These are phyloP conservation scores for Kondoa subrosea DNA, from an alignment of 768 basidiomycete genomes.

Conservation along the genomic window DNA sequence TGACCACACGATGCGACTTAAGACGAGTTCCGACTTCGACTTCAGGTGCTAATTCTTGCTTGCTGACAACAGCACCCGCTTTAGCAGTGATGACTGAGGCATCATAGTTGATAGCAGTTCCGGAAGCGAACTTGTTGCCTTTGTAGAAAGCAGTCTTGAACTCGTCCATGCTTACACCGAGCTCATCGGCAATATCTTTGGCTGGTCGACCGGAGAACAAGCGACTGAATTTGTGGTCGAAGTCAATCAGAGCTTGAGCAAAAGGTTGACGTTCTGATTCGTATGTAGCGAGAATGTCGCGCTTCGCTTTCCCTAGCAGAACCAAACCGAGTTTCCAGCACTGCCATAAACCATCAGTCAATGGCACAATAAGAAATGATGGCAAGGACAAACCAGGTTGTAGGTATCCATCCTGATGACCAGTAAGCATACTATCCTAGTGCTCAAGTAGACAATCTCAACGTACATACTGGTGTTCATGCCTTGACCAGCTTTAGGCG, in stretches of 20 bases:
- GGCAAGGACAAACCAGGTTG: slow-evolving; percentile 21
- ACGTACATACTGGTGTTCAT: no score
- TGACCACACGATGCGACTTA: slow-evolving; percentile 25
- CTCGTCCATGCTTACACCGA: slow-evolving; percentile 22
- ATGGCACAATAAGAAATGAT: slow-evolving; percentile 7
- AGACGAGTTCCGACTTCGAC: slow-evolving; percentile 25
- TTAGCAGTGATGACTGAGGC: slow-evolving; percentile 22
- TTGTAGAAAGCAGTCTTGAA: slow-evolving; percentile 21
- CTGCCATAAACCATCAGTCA: not conserved
- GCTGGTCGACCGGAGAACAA: slow-evolving; percentile 55
- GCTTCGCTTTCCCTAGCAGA: slow-evolving; percentile 23
- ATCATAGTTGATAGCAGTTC: slow-evolving; percentile 26
- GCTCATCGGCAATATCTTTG: slow-evolving; percentile 29
- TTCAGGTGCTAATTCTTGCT: slow-evolving; percentile 21
- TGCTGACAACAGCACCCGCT: slow-evolving; percentile 9
- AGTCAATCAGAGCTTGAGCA: slow-evolving; percentile 44
- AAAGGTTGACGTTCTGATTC: slow-evolving; percentile 41
- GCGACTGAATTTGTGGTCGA: slow-evolving; percentile 38
- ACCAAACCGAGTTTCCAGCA: slow-evolving; percentile 25
- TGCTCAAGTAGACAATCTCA: not conserved
- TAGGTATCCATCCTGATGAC: slow-evolving; percentile 24
- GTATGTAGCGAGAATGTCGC: slow-evolving; percentile 24
- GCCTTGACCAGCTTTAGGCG: slow-evolving; percentile 14
- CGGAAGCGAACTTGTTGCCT: slow-evolving; percentile 24
- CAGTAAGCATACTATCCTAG: not conserved